phyloP scores from a whole-genome alignment of 2,329 filamentous ascomycete genomes.

The Alternaria hordeiaustralica region DNA sequence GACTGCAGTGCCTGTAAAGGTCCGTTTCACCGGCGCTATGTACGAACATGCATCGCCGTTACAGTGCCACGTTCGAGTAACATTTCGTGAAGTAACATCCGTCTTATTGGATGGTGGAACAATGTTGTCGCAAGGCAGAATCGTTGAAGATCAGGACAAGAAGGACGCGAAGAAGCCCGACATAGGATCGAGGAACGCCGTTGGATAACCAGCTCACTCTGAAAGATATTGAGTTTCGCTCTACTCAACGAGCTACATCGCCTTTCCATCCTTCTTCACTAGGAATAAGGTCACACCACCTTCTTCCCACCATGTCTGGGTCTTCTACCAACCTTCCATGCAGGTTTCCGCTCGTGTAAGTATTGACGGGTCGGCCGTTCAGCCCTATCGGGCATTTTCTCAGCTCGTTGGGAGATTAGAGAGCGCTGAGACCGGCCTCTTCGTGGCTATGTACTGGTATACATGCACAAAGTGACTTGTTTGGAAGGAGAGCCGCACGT shows the following conservation, averaged over 20 bases:
- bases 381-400: neutral
- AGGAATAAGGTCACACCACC: neutral
- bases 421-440: neutral
- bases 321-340: neutral
- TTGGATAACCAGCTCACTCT: neutral
- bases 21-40: neutral
- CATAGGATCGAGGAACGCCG: neutral
- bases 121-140: neutral
- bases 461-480: neutral
- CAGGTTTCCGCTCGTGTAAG: neutral
- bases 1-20: neutral
- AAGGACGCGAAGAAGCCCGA: neutral
- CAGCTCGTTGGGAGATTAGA: neutral
- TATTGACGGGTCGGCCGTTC: neutral
- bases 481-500: neutral
- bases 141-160: neutral
- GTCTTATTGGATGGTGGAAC: neutral
- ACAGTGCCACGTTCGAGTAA: neutral
- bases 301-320: neutral
- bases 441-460: neutral
- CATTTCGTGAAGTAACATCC: neutral
- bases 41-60: neutral
- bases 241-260: neutral
- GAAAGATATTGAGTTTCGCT: neutral
- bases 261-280: too few relatives aligned